A percentile compares a stretch with the other conserved stretches of the same genome.
phyloP scores from a whole-genome alignment of 139 green algal genomes.

The Chlamydomonas incerta region DNA sequence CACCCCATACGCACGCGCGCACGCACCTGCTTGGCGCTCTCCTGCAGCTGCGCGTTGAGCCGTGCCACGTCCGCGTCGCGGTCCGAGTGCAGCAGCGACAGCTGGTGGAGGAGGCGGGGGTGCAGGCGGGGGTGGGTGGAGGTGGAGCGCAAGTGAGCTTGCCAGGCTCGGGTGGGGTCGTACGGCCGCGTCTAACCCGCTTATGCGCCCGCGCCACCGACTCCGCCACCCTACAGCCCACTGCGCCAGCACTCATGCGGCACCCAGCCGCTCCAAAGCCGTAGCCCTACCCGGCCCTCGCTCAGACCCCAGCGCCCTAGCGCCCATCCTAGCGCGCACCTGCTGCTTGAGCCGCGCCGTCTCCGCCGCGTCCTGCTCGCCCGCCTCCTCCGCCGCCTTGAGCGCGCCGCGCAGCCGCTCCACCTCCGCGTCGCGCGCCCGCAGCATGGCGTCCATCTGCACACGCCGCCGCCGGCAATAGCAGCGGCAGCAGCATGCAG shows the following conservation, averaged over 20 bases:
- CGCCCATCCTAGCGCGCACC: neutral
- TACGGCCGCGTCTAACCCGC: too few relatives aligned
- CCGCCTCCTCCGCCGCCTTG: neutral
- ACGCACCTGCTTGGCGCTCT: neutral
- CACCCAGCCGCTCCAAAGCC: neutral
- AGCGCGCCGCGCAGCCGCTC: constrained; percentile 15
- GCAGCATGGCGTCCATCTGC: neutral
- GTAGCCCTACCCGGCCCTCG: neutral
- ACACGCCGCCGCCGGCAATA: too few relatives aligned
- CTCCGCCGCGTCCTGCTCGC: neutral
- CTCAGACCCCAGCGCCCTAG: neutral
- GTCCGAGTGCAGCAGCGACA: neutral
- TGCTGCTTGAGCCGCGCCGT: neutral
- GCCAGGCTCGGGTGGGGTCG: too few relatives aligned
- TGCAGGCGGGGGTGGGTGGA: too few relatives aligned
- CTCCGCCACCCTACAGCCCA: too few relatives aligned
- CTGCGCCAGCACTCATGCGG: too few relatives aligned
- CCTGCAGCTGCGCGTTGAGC: constrained; percentile 28
- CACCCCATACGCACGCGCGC: neutral
- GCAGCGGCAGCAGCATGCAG: too few relatives aligned
- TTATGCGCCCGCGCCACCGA: too few relatives aligned
- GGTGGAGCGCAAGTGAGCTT: too few relatives aligned
- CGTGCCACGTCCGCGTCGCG: constrained; percentile 29
- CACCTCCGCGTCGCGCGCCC: constrained; percentile 15
- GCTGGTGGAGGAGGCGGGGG: neutral